Evolutionary conservation across 2,329 filamentous ascomycete species (phyloP).

Genomic region (Aspergillus sp.): DNA sequence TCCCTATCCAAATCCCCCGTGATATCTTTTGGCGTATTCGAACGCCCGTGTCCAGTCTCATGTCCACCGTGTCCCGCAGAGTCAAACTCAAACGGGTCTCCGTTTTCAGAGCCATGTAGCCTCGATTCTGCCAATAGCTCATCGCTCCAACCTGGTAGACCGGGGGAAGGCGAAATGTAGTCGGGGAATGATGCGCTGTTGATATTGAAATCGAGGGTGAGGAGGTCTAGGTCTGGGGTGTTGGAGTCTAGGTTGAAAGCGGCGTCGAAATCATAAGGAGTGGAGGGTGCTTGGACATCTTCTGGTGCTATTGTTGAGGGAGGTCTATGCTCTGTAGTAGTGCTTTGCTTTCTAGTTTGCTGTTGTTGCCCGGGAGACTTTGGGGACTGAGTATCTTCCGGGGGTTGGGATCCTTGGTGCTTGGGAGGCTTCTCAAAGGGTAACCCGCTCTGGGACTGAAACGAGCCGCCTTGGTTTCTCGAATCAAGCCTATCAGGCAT

Average conservation of each 20-base stretch:
- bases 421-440: too few species aligned
- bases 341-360: conserved; percentile 8
- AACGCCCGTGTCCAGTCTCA: neutral
- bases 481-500: conserved; percentile 20
- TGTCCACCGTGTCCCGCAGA: conserved; percentile 1
- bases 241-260: neutral
- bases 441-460: too few species aligned
- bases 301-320: neutral
- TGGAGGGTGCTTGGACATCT: neutral
- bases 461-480: too few species aligned
- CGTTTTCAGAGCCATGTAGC: neutral
- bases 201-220: conserved; percentile 11
- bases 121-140: too few species aligned
- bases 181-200: conserved; percentile 17
- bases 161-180: conserved; percentile 6
- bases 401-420: neutral
- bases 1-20: conserved; percentile 33
- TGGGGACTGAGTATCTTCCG: neutral
- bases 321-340: conserved; percentile 7
- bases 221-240: conserved; percentile 15
- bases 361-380: neutral
- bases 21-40: conserved; percentile 11
- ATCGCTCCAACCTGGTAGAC: neutral
- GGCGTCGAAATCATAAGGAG: neutral
- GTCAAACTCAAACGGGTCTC: conserved; percentile 15